Conservation (phyloP, 257 asterid species). For the Solanum sparsipilum region DNA sequence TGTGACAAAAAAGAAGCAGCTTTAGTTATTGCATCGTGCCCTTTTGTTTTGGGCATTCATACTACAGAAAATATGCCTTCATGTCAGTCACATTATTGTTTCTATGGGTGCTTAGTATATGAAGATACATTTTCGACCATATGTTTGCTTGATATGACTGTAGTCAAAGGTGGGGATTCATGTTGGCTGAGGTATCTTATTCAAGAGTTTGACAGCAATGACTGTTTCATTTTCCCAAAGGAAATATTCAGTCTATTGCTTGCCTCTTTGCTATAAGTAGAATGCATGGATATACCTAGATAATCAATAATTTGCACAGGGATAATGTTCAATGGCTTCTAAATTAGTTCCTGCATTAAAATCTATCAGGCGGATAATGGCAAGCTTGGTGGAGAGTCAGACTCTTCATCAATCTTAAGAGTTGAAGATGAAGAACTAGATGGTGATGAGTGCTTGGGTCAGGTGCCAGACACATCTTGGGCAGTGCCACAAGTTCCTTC, state of each 20-base stretch:
- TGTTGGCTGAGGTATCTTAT: background rate
- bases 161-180: background rate
- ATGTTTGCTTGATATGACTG: background rate
- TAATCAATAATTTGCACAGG: background rate
- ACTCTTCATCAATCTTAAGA: conserved; percentile 35
- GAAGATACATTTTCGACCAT: background rate
- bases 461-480: conserved; percentile 50
- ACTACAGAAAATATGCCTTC: background rate
- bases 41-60: background rate
- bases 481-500: conserved; percentile 76
- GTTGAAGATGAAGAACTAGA: conserved; percentile 47
- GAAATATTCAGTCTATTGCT: background rate
- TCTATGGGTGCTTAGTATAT: background rate
- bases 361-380: conserved; percentile 59
- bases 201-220: background rate
- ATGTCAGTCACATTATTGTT: background rate
- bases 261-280: background rate
- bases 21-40: background rate
- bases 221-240: background rate
- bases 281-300: background rate
- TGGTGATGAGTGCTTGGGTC: conserved; percentile 54
- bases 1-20: background rate
- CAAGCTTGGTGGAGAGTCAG: conserved; percentile 63
- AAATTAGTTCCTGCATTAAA: conserved; percentile 1
- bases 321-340: conserved; percentile 1